phyloP scores from a whole-genome alignment of 2,329 filamentous ascomycete genomes.

The Ophiocordyceps camponoti-floridani region DNA sequence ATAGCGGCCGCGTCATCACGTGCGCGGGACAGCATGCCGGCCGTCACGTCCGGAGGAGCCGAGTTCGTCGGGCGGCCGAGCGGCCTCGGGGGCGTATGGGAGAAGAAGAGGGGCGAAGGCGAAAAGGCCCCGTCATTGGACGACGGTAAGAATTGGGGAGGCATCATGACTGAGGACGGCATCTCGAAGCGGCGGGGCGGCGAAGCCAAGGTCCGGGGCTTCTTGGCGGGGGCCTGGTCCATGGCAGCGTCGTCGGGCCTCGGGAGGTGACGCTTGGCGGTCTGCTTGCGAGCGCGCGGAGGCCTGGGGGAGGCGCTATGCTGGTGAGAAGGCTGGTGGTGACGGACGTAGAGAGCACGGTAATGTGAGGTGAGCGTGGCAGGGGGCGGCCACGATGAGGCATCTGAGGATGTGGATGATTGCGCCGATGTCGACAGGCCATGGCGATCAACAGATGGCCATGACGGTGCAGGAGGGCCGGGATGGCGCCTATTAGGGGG shows the following conservation, averaged over 20 bases:
- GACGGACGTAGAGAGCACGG: background rate
- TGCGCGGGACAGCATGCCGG: constrained; percentile 26
- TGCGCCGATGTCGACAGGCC: constrained; percentile 3
- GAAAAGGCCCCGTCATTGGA: constrained; percentile 22
- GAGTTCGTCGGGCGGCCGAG: constrained; percentile 18
- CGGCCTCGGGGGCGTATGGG: constrained; percentile 20
- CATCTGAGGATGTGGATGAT: background rate
- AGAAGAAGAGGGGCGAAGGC: constrained; percentile 29
- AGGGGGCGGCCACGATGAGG: no score
- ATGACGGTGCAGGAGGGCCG: constrained; percentile 2
- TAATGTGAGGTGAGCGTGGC: constrained; percentile 1
- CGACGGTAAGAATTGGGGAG: background rate
- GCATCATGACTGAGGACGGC: constrained; percentile 10
- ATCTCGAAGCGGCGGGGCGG: constrained; percentile 27
- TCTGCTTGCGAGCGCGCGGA: constrained; percentile 4
- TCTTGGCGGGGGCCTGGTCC: constrained; percentile 24
- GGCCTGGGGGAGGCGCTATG: constrained; percentile 1
- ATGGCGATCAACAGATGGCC: constrained; percentile 4
- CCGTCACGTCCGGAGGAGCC: constrained; percentile 18
- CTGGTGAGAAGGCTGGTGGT: background rate
- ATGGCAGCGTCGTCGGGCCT: constrained; percentile 9
- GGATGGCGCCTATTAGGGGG: constrained; percentile 4
- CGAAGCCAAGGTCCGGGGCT: constrained; percentile 25
- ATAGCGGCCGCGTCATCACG: constrained; percentile 23
- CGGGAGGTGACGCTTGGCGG: constrained; percentile 10